Evolutionary conservation across 176 grass and related monocot species (phyloP), one percentile per base, ranked within the genome.

Genomic region (Melocanna baccifera): DNA sequence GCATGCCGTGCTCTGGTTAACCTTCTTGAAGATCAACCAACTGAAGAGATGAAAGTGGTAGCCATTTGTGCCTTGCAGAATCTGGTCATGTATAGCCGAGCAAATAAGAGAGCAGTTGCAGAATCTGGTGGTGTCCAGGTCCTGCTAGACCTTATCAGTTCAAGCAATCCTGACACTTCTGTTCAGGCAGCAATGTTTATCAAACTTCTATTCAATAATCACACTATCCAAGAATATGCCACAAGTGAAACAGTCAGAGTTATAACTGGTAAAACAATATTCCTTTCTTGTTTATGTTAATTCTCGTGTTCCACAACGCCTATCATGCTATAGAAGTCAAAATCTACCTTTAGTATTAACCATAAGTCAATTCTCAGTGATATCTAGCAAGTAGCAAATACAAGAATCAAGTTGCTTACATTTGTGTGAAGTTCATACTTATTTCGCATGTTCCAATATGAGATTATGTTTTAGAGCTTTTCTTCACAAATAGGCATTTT

Each of bases 11-110:
- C 97, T 84, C 86, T 99, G 58, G 94, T 99, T 57, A 99, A 99
- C 71, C 97, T 99, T 86, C 93, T 99, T 19, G 97, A 99, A 94
- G 97, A 99, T 63, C 94, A 99, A 59, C 97, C 97, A 84, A 99
- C 97, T 63, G 97, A 99, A 90, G 97, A 99, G 82, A 99, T 99
- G 97, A 99, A 99, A 85, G 97, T 99, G 65, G 97, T 99, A 83
- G 97, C 97, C 69, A 94, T 99, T 79, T 99, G 97, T 86, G 91
- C 97, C 48, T 77, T 99, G 32, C 97, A 99, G 79, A 99, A 99
- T 89, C 91, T 99, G 63, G 97, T 99, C 74, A 96, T 91, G 92
- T 99, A 94, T 73, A 99, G 97, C 79, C 73, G 93, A 62, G 87
- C 97, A 86, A 99, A 99, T 86, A 99, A 99, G 86, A 92, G 97